Conservation (phyloP, 192 early-diverging fungal species). For the Coemansia sp. region DNA sequence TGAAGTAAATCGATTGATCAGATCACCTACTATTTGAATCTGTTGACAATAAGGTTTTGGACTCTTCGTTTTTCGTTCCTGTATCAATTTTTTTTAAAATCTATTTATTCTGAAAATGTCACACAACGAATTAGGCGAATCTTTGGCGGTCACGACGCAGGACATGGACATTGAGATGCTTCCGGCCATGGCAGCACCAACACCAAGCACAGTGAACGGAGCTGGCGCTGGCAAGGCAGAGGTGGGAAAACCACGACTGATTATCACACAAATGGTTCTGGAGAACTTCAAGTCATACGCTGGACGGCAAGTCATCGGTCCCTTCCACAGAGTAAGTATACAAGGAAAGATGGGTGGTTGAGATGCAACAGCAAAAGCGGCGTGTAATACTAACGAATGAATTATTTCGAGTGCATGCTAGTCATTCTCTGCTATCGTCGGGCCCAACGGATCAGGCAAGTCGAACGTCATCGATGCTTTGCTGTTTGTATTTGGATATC, state of each 20-base stretch:
- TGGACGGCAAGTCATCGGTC: constrained; percentile 89
- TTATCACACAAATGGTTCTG: constrained; percentile 85
- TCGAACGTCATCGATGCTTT: constrained; percentile 98
- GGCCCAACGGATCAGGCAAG: constrained; percentile 98
- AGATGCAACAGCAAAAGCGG: background rate
- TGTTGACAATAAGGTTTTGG: background rate
- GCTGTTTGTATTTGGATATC: constrained; percentile 98
- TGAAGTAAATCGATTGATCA: background rate
- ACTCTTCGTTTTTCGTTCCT: background rate
- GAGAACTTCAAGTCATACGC: constrained; percentile 98
- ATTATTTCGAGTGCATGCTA: constrained; percentile 13
- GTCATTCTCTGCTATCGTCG: constrained; percentile 81
- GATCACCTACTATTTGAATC: background rate
- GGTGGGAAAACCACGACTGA: constrained; percentile 54
- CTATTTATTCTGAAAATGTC: constrained; percentile 13
- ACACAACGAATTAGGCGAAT: background rate
- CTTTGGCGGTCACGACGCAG: constrained; percentile 21
- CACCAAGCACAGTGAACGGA: background rate
- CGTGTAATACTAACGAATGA: background rate
- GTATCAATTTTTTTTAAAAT: constrained; percentile 12
- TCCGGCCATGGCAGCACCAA: background rate
- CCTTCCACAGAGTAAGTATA: constrained; percentile 89
- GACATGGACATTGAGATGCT: constrained; percentile 13
- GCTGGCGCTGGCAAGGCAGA: background rate
- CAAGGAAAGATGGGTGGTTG: background rate